Evolutionary conservation across 2,329 filamentous ascomycete genomes (phyloP), one percentile per base, ranked within the genome.

Genomic region (Scytalidium lignicola): DNA sequence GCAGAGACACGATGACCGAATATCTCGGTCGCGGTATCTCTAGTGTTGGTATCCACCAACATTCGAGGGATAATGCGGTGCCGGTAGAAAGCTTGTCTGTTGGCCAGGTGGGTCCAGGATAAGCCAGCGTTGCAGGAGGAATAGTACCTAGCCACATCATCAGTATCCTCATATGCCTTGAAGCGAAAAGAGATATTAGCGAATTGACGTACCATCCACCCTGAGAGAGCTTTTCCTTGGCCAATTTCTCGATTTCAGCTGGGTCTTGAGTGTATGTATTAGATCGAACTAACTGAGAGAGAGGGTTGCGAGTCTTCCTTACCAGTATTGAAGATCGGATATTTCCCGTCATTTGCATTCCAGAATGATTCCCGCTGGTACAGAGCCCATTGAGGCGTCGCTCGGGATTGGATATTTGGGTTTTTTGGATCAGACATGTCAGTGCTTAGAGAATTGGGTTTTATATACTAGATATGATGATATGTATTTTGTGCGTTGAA

Each of bases 41-140:
- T 75, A 26, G 64, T 65, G 58, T 79, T 81, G 7, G 78, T 83
- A 63, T 85, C 79, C 40, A 83, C 73, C 1, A 85, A 74, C 69
- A 77, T 79, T 41, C 75, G 74, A 1, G 81, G 80, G 43, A 85
- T 71, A 57, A 86, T 80, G 41, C 78, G 74, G 66, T 83, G 80
- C 1, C 79, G 73, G 65, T 78, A 82, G 68, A 85, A 86, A 46
- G 82, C 77, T 63, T 82, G 75, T 3, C 80, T 74, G 62, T 85
- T 85, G 19, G 76, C 76, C n/a, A 71, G 66, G 53, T 74, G 72
- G 2, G 70, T 74, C 56, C 69, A 70, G 1, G 74, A 79, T 51
- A 73, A 70, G 15, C 78, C 76, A 2, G 77, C 77, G 56, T 81
- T 82, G 51, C 71, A 79, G 12, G 76, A 79, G 22, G 77, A 74